Conservation (phyloP, 176 grass and related monocot species). For the Carex scoparia region DNA sequence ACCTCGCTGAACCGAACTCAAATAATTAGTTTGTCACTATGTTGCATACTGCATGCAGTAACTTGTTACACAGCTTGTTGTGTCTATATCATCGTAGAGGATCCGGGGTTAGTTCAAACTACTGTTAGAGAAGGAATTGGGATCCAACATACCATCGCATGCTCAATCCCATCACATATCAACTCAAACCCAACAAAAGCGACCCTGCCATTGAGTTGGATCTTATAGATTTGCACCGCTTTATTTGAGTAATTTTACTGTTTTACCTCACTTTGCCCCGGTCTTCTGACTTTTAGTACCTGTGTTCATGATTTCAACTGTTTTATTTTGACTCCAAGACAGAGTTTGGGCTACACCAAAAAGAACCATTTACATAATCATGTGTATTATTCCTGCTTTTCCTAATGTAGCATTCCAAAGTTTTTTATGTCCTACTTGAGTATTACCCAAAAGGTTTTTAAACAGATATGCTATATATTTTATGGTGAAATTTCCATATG, state of each 20-base stretch:
- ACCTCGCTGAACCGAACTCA: too few relatives aligned
- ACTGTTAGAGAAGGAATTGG: slow-evolving; percentile 1
- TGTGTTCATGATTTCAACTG: not conserved
- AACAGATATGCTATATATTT: not conserved
- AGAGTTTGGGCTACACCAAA: not conserved
- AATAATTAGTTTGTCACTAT: too few relatives aligned
- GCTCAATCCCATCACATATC: slow-evolving; percentile 19
- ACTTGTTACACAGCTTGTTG: not conserved
- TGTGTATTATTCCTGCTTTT: not conserved
- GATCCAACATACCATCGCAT: slow-evolving; percentile 18
- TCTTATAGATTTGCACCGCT: slow-evolving; percentile 12
- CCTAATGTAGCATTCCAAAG: not conserved
- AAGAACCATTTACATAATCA: not conserved
- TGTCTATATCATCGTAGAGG: not conserved
- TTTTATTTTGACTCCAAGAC: not conserved
- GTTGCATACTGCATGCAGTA: not conserved
- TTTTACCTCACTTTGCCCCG: slow-evolving; percentile 4
- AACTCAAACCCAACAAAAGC: slow-evolving; percentile 27
- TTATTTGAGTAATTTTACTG: slow-evolving; percentile 8
- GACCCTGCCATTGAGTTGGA: not conserved
- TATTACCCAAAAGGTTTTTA: not conserved
- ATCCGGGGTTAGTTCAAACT: not conserved
- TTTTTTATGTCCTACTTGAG: not conserved
- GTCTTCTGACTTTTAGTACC: not conserved
- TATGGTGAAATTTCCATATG: too few relatives aligned